These are phyloP conservation scores for Coemansia sp. DNA, from an alignment of 192 early-diverging fungal species.

Conservation along the genomic window DNA sequence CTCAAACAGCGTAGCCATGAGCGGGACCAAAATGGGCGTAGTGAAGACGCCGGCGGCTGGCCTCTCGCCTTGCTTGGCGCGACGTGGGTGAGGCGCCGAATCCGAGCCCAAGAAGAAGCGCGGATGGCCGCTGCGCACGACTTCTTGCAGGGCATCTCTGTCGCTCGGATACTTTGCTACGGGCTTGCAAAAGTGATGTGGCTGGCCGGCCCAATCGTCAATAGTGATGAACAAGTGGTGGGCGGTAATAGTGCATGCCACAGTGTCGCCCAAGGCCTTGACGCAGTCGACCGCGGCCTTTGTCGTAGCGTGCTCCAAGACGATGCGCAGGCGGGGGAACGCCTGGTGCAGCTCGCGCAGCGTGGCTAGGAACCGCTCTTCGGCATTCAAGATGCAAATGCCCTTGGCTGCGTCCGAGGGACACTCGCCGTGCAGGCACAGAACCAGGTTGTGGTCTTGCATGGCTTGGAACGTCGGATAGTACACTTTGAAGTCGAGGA, in stretches of 20 bases:
- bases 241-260: constrained; percentile 94
- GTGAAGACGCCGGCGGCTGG: constrained; percentile 94
- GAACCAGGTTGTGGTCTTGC: constrained; percentile 91
- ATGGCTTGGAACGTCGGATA: constrained; percentile 95
- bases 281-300: constrained; percentile 91
- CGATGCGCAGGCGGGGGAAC: constrained; percentile 94
- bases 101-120: constrained; percentile 98
- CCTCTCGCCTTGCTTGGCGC: constrained; percentile 79
- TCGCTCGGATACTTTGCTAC: constrained; percentile 96
- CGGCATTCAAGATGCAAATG: constrained; percentile 95
- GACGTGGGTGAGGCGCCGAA: constrained; percentile 91
- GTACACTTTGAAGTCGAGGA: constrained; percentile 71
- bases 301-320: constrained; percentile 96
- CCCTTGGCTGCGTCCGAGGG: constrained; percentile 84
- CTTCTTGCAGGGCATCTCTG: constrained; percentile 82
- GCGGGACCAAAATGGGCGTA: constrained; percentile 80
- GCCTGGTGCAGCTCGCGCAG: constrained; percentile 82
- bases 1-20: constrained; percentile 90
- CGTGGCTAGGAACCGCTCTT: constrained; percentile 88
- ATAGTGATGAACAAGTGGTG: constrained; percentile 92
- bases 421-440: constrained; percentile 96
- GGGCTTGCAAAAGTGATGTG: constrained; percentile 98
- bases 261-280: constrained; percentile 88
- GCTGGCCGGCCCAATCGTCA: constrained; percentile 98
- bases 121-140: constrained; percentile 85